phyloP scores from a whole-genome alignment of 305 asterid genomes.

The Salvia sclarea region DNA sequence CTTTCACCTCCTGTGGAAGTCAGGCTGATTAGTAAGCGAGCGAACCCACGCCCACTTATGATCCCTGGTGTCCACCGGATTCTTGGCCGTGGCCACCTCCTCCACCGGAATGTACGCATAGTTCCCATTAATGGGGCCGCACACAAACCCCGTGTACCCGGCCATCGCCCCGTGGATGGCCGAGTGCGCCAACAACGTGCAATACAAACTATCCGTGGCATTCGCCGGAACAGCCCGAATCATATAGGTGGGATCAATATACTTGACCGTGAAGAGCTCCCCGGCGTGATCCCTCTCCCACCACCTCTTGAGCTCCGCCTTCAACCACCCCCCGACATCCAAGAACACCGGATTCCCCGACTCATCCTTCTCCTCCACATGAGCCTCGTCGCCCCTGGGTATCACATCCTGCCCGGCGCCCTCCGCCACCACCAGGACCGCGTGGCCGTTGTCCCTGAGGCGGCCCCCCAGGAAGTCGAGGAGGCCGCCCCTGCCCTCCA shows the following conservation, averaged over 20 bases:
- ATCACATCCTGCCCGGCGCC: slow-evolving; percentile 81
- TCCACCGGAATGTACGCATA: slow-evolving; percentile 78
- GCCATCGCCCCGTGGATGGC: slow-evolving; percentile 86
- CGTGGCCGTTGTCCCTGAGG: slow-evolving; percentile 56
- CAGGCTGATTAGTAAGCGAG: slow-evolving; percentile 77
- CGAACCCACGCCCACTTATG: slow-evolving; percentile 94
- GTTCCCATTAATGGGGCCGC: slow-evolving; percentile 69
- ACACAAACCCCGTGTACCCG: slow-evolving; percentile 77
- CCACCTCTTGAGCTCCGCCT: slow-evolving; percentile 75
- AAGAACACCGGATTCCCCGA: slow-evolving; percentile 73
- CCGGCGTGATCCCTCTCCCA: slow-evolving; percentile 63
- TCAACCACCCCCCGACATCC: slow-evolving; percentile 85
- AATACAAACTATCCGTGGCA: slow-evolving; percentile 69
- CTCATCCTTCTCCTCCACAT: slow-evolving; percentile 59
- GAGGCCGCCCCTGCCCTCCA: slow-evolving; percentile 69
- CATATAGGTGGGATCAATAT: slow-evolving; percentile 84
- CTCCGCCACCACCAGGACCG: slow-evolving; percentile 71
- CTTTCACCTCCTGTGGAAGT: slow-evolving; percentile 37
- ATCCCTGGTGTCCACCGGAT: slow-evolving; percentile 56
- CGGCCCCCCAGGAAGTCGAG: slow-evolving; percentile 53
- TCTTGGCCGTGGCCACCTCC: slow-evolving; percentile 64
- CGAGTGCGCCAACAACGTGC: slow-evolving; percentile 73
- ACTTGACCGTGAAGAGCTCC: slow-evolving; percentile 66
- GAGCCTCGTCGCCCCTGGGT: slow-evolving; percentile 40
- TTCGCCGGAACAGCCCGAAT: slow-evolving; percentile 74